Evolutionary conservation across 495 filamentous ascomycete genomes (phyloP), one percentile per base, ranked within the genome.

Genomic region (Neurospora tetrasperma): DNA sequence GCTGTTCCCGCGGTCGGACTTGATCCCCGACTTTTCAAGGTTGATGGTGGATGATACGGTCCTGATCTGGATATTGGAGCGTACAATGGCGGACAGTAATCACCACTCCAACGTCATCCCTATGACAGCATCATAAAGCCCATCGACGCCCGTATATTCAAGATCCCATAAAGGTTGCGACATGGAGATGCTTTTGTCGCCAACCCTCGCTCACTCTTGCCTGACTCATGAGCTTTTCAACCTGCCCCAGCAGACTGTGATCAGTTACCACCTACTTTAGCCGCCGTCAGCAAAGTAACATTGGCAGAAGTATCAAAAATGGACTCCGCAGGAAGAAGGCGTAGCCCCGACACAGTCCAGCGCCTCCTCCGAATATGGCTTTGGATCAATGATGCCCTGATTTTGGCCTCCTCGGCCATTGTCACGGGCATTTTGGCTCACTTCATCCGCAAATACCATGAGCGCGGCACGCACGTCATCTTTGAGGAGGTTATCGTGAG

Each of bases 401-500:
- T 80, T 31, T 48, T 80, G 9, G 40, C 74, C 1, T 79, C 78
- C n/a, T 79, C 77, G 3, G 70, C 74, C 71, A 78, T 80, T 66
- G 11, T 76, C 27, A 76, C 74, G 0, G 78, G 77, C 14, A 75
- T 80, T 38, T 9, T 80, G 20, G 74, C 78, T 11, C 74, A 74
- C 59, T 76, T 80, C 35, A 35, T 80, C 41, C 72, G 70, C 71
- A 73, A 42, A n/a, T 75, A 70, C 54, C 73, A 44, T 23, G 72
- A 73, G 62, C 75, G 73, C 48, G 71, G 73, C 4, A 76, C 73
- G 1, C 76, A 79, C 41, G 18, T 76, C 12, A 42, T 80, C 2
- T 80, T 76, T 66, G 18, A 74, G 14, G 72, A 75, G 41, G 78
- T 79, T 48, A 80, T 80, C 46, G 76, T 79, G 42, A 20, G 76